A percentile compares a stretch with the other conserved stretches of the same genome.
These are phyloP conservation scores for Senna siamea DNA, from an alignment of 306 rosid genomes.

Conservation along the genomic window DNA sequence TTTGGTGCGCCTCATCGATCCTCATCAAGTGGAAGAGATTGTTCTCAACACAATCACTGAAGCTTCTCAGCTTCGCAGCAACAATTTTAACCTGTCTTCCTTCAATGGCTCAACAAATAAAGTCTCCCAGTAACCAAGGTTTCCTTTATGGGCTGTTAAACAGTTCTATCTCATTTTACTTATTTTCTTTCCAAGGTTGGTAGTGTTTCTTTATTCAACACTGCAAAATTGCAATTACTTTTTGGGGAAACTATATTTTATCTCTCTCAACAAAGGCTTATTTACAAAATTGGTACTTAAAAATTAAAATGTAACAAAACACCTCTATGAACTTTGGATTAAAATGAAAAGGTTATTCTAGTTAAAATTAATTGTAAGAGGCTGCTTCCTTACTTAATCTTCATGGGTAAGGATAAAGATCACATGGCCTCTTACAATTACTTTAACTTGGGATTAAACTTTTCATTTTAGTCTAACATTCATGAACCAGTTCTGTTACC, in stretches of 20 bases:
- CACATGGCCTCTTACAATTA: not conserved
- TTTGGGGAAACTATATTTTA: not conserved
- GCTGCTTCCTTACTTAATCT: not conserved
- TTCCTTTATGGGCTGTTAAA: constrained; percentile 85
- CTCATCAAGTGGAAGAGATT: constrained; percentile 90
- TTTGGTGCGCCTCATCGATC: constrained; percentile 93
- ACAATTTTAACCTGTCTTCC: constrained; percentile 78
- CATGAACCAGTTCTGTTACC: not conserved
- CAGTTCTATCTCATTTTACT: constrained; percentile 80
- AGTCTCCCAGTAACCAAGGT: constrained; percentile 72
- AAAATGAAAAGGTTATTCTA: not conserved
- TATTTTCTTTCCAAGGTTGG: constrained; percentile 94
- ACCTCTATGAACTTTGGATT: not conserved
- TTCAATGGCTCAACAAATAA: constrained; percentile 88
- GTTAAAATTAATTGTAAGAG: not conserved
- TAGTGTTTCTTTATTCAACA: constrained; percentile 9
- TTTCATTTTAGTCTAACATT: no score
- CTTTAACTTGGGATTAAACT: not conserved
- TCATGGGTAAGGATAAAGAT: not conserved
- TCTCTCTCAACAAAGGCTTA: not conserved
- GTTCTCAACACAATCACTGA: constrained; percentile 64
- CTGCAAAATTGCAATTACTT: not conserved
- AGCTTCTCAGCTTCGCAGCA: constrained; percentile 67
- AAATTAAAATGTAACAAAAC: not conserved
- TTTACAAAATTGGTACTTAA: not conserved